phyloP scores from a whole-genome alignment of 768 basidiomycete species.

The Podaxis rugospora region DNA sequence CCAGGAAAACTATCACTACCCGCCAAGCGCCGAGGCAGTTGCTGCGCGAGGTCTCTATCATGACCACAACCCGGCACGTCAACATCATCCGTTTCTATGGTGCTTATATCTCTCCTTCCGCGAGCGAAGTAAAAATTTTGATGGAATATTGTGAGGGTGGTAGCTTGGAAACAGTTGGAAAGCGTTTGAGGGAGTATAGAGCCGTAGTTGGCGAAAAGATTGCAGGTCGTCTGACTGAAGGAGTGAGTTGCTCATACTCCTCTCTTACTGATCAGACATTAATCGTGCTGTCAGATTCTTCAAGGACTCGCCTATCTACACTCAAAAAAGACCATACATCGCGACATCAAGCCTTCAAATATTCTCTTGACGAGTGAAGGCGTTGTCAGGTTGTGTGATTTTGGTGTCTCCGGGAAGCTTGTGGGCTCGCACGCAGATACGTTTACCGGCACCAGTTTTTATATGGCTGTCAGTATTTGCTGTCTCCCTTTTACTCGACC shows the following conservation, averaged over 20 bases:
- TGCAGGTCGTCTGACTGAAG: slow-evolving; percentile 88
- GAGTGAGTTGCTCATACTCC: slow-evolving; percentile 48
- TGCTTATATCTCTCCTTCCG: slow-evolving; percentile 82
- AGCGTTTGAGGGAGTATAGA: slow-evolving; percentile 74
- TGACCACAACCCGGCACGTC: slow-evolving; percentile 73
- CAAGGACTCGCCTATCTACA: slow-evolving; percentile 95
- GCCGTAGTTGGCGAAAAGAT: slow-evolving; percentile 84
- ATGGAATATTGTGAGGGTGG: slow-evolving; percentile 91
- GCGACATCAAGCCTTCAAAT: slow-evolving; percentile 94
- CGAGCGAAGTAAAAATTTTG: slow-evolving; percentile 90
- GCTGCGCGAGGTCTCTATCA: slow-evolving; percentile 87
- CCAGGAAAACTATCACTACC: slow-evolving; percentile 92
- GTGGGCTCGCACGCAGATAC: slow-evolving; percentile 90
- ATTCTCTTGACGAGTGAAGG: slow-evolving; percentile 88
- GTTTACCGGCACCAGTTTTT: slow-evolving; percentile 96
- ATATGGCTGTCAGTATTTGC: slow-evolving; percentile 85
- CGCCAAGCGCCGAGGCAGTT: slow-evolving; percentile 92
- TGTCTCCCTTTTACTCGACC: slow-evolving; percentile 10
- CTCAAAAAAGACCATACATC: slow-evolving; percentile 86
- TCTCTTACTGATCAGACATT: slow-evolving; percentile 12
- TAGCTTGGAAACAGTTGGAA: slow-evolving; percentile 85
- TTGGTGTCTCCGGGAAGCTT: slow-evolving; percentile 96
- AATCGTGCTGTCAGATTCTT: slow-evolving; percentile 49
- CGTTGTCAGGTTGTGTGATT: slow-evolving; percentile 89
- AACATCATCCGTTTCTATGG: slow-evolving; percentile 94